A percentile compares a stretch with the other conserved stretches of the same genome.
Evolutionary conservation across 2,329 filamentous ascomycete genomes (phyloP).

Genomic region (Fusarium armeniacum): DNA sequence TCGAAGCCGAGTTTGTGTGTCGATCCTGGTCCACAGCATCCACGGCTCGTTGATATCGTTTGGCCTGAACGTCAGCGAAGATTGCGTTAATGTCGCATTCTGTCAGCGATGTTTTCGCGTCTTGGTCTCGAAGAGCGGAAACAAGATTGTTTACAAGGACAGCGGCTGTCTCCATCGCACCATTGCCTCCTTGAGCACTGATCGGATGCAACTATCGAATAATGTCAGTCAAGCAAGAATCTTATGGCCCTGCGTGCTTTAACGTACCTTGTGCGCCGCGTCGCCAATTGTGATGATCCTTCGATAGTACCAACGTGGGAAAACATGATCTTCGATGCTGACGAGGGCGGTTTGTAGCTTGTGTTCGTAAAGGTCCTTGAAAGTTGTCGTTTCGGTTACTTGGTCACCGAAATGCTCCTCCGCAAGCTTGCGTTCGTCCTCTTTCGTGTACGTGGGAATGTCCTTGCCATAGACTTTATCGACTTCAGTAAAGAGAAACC

Average conservation of each 20-base stretch:
- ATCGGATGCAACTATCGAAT: background rate
- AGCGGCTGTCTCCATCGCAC: background rate
- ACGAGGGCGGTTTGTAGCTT: background rate
- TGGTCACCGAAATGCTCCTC: background rate
- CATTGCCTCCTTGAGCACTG: background rate
- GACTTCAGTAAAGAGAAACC: background rate
- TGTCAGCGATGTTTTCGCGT: background rate
- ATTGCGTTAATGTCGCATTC: background rate
- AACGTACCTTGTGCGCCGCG: background rate
- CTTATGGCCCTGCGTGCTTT: rapidly evolving
- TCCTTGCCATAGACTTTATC: background rate
- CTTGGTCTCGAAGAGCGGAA: background rate
- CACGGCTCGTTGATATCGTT: background rate
- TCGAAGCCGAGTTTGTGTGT: background rate
- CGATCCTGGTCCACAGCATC: background rate
- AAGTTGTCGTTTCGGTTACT: background rate
- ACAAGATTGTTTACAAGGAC: background rate
- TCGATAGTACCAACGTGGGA: background rate
- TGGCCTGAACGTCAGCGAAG: background rate
- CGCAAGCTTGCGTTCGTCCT: background rate
- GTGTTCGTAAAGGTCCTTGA: background rate
- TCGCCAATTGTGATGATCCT: background rate
- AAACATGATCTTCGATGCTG: background rate
- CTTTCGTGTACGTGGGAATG: background rate
- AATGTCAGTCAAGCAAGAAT: rapidly evolving